phyloP scores from a whole-genome alignment of 2,329 filamentous ascomycete genomes.

The Eutypa lata region DNA sequence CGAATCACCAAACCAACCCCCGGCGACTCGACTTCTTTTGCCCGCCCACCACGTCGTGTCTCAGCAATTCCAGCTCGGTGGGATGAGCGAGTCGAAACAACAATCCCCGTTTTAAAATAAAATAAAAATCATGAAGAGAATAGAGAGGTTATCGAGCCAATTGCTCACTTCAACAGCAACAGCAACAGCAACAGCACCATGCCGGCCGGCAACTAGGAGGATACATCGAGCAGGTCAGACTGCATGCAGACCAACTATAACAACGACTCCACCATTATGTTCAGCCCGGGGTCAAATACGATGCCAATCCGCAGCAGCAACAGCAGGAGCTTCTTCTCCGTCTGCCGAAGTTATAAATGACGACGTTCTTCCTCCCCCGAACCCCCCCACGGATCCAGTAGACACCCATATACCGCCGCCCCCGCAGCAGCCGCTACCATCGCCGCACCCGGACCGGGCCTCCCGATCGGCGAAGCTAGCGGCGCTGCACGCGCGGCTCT shows the following conservation, averaged over 20 bases:
- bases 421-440: constrained; percentile 52
- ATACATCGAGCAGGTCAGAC: constrained; percentile 13
- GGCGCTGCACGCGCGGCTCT: constrained; percentile 85
- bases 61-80: constrained; percentile 16
- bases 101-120: too few relatives aligned
- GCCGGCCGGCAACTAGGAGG: too few relatives aligned
- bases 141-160: constrained; percentile 60
- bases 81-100: constrained; percentile 19
- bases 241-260: constrained; percentile 1
- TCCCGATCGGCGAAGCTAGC: constrained; percentile 81
- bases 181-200: background rate
- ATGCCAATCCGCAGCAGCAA: constrained; percentile 16
- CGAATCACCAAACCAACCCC: constrained; percentile 11
- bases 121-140: constrained; percentile 59
- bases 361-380: constrained; percentile 12
- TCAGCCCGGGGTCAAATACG: constrained; percentile 16
- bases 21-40: constrained; percentile 13
- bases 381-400: constrained; percentile 16
- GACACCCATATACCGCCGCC: too few relatives aligned
- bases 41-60: constrained; percentile 19
- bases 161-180: constrained; percentile 40
- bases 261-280: constrained; percentile 8
- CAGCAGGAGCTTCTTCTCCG: too few relatives aligned
- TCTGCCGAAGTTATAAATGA: constrained; percentile 22
- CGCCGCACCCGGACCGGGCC: constrained; percentile 67